Evolutionary conservation across 2,329 filamentous ascomycete species (phyloP).

Genomic region (Ascochyta lentis): DNA sequence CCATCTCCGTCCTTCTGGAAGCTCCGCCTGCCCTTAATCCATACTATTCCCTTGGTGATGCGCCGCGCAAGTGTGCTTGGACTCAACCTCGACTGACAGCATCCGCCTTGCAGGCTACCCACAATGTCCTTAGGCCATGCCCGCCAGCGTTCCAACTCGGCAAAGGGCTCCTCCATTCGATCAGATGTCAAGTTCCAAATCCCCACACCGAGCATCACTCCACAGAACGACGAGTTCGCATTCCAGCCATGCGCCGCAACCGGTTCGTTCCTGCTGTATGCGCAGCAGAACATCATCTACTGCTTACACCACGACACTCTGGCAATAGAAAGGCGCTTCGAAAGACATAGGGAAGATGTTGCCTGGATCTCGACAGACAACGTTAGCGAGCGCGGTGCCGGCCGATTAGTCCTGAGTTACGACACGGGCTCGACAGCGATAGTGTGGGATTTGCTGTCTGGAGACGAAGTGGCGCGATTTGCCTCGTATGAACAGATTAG

Average conservation of each 20-base stretch:
- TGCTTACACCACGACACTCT: constrained; percentile 93
- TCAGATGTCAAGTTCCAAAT: constrained; percentile 47
- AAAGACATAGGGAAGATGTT: constrained; percentile 82
- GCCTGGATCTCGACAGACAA: constrained; percentile 88
- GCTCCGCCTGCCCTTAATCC: constrained; percentile 36
- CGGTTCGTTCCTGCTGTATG: constrained; percentile 87
- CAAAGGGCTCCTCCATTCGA: constrained; percentile 44
- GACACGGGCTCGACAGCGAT: constrained; percentile 91
- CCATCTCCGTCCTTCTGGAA: constrained; percentile 34
- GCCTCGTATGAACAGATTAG: constrained; percentile 86
- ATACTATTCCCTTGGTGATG: constrained; percentile 39
- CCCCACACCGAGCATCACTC: constrained; percentile 54
- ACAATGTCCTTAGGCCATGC: constrained; percentile 55
- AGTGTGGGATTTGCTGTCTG: constrained; percentile 94
- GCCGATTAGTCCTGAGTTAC: constrained; percentile 89
- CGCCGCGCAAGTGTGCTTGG: constrained; percentile 31
- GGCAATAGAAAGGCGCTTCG: constrained; percentile 85
- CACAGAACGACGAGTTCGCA: constrained; percentile 57
- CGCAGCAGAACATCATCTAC: constrained; percentile 79
- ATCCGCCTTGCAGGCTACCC: constrained; percentile 34
- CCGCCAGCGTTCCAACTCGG: constrained; percentile 51
- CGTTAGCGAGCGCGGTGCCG: constrained; percentile 83
- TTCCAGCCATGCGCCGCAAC: constrained; percentile 92
- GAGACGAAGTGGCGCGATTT: constrained; percentile 89
- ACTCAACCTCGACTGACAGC: constrained; percentile 39